Percentiles rank a stretch among this genome's conserved stretches.
These are phyloP conservation scores for Tulasnella sp. DNA, from an alignment of 768 basidiomycete species.

Conservation along the genomic window DNA sequence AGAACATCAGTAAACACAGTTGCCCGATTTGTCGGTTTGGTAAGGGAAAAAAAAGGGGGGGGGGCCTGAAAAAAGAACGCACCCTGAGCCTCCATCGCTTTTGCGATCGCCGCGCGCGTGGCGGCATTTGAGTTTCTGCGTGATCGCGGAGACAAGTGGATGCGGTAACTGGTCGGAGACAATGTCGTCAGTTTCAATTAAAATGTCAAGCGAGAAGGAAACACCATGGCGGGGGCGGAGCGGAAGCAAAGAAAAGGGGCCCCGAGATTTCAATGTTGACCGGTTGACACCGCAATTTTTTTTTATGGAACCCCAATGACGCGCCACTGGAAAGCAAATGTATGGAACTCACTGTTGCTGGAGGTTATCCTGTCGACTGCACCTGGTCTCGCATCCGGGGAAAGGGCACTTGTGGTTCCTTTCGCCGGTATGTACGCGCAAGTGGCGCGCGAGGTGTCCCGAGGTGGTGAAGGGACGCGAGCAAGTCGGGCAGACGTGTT, in stretches of 20 bases:
- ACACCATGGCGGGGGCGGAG: not conserved
- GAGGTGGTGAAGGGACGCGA: constrained; percentile 75
- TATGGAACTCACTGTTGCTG: constrained; percentile 44
- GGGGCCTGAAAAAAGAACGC: not conserved
- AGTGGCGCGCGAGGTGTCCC: constrained; percentile 79
- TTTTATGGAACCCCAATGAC: not conserved
- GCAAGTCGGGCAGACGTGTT: constrained; percentile 61
- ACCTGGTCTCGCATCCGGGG: constrained; percentile 88
- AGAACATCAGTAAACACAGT: not conserved
- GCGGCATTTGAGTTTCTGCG: constrained; percentile 48
- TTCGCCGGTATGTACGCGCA: constrained; percentile 86
- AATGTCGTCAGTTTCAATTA: not conserved
- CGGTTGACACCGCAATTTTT: not conserved
- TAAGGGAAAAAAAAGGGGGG: not conserved
- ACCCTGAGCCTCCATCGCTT: constrained; percentile 26
- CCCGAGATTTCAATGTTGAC: not conserved
- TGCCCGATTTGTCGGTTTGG: no score
- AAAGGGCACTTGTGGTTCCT: constrained; percentile 89
- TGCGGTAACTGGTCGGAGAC: constrained; percentile 48
- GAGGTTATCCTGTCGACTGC: constrained; percentile 83
- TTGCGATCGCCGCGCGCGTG: constrained; percentile 47
- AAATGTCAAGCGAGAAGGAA: not conserved
- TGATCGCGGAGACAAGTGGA: constrained; percentile 72
- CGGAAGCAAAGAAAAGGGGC: not conserved
- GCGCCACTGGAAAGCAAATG: not conserved